phyloP scores from a whole-genome alignment of 192 early-diverging fungal genomes.

The Coemansia sp. region DNA sequence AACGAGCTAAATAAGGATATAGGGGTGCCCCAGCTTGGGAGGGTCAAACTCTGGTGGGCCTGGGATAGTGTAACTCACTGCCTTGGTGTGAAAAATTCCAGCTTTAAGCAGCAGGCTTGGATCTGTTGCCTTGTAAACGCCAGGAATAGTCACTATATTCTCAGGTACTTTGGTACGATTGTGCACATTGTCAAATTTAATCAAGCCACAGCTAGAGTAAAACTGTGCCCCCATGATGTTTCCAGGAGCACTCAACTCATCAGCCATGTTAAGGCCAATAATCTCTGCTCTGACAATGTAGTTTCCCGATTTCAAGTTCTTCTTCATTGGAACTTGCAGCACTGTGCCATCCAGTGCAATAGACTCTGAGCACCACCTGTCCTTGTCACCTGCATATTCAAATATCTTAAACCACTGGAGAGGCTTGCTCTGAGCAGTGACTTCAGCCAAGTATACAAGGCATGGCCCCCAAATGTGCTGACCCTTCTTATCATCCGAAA shows the following conservation, averaged over 20 bases:
- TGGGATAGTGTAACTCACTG: background rate
- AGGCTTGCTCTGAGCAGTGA: background rate
- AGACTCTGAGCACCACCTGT: background rate
- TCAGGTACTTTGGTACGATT: background rate
- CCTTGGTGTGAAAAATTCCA: background rate
- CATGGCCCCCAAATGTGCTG: constrained; percentile 10
- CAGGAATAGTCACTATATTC: background rate
- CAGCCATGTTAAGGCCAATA: constrained; percentile 2
- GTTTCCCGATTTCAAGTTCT: background rate
- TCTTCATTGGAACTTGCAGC: background rate
- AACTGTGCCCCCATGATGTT: background rate
- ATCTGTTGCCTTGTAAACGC: constrained; percentile 2
- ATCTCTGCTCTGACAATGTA: constrained; percentile 1
- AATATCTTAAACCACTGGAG: constrained; percentile 1
- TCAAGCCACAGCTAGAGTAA: background rate
- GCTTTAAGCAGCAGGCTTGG: background rate
- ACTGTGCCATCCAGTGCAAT: background rate
- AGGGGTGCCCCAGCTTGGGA: background rate
- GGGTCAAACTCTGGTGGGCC: constrained; percentile 4
- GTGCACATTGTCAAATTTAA: background rate
- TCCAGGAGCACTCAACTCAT: background rate
- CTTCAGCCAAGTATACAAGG: background rate
- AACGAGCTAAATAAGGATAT: background rate
- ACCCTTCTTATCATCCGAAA: background rate
- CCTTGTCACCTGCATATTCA: background rate